These are phyloP conservation scores for Pseudotulostoma volvatum DNA, from an alignment of 495 filamentous ascomycete species.

Conservation along the genomic window DNA sequence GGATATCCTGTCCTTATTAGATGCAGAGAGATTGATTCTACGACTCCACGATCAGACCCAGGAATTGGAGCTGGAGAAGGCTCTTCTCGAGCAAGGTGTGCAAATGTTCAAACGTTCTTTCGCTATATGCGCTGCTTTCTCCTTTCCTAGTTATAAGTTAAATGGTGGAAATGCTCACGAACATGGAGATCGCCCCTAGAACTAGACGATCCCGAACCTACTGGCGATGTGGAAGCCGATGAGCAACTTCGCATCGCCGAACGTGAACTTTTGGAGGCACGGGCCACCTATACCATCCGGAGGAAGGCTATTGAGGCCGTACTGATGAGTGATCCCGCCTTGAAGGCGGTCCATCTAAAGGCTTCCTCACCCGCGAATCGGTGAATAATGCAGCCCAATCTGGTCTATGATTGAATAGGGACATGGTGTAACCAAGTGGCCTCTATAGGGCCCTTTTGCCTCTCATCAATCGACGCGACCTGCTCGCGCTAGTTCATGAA, in stretches of 20 bases:
- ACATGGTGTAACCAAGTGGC: neutral
- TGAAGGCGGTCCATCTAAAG: conserved; percentile 61
- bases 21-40: conserved; percentile 44
- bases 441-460: conserved; percentile 43
- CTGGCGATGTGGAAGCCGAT: conserved; percentile 27
- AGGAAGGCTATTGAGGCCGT: conserved; percentile 49
- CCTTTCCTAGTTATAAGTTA: neutral
- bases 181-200: conserved; percentile 1
- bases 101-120: neutral
- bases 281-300: conserved; percentile 48
- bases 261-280: conserved; percentile 48
- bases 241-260: conserved; percentile 39
- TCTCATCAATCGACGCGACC: conserved; percentile 49
- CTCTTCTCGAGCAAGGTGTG: conserved; percentile 41
- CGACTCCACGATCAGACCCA: conserved; percentile 53
- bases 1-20: conserved; percentile 39
- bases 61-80: conserved; percentile 52
- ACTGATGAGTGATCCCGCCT: conserved; percentile 50
- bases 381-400: conserved; percentile 27
- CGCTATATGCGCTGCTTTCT: neutral
- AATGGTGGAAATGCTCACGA: neutral
- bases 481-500: conserved; percentile 41
- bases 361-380: conserved; percentile 49
- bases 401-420: neutral
- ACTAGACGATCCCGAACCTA: conserved; percentile 8